Evolutionary conservation across 1,284 basidiomycete species (phyloP), one percentile per base, ranked within the genome.

Genomic region (Volvariella volvacea): DNA sequence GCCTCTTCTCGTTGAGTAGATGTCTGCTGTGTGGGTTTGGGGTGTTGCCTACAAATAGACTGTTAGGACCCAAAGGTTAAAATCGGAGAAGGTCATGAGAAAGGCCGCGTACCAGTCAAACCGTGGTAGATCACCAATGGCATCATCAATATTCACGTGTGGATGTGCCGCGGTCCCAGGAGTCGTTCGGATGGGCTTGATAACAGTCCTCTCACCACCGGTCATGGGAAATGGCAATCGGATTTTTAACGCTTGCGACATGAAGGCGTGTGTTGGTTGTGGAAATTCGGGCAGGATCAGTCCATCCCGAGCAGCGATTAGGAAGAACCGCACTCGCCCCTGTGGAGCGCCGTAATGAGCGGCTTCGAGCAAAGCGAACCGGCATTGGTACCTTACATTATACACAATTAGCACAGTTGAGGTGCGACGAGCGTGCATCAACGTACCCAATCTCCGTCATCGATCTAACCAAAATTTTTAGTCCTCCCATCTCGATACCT

Each of bases 301-400:
- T 0, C 72, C 74, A 3, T 66, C 59, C 22, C 68, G 64, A 4
- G 86, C 74, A 2, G 80, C 86, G 40, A 86, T 58, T 2, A 87
- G 61, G 59, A 89, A 83, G 59, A 89, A 87, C 0, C 86, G 74
- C 22, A 79, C 62, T 1, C 87, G 71, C 2, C 67, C 58, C 59
- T 89, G 87, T 1, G 87, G 86, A 1, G 79, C 70, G 1, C 87
- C 85, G 53, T 86, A 88, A 46, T 85, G 76, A 0, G 67, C 83
- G 6, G 83, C 83, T 60, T 89, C 80, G 0, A 88, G 63, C 0
- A 83, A 61, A 3, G 66, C 71, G 54, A 74, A 80, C 0, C 76
- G 71, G 4, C 83, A 66, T 56, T 88, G 85, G 56, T 88, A 88
- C 12, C 84, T 88, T 36, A 9, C 37, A 32, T 20, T 41, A 31